Evolutionary conservation across 257 asterid genomes (phyloP).

Genomic region (Primulina tabacum): DNA sequence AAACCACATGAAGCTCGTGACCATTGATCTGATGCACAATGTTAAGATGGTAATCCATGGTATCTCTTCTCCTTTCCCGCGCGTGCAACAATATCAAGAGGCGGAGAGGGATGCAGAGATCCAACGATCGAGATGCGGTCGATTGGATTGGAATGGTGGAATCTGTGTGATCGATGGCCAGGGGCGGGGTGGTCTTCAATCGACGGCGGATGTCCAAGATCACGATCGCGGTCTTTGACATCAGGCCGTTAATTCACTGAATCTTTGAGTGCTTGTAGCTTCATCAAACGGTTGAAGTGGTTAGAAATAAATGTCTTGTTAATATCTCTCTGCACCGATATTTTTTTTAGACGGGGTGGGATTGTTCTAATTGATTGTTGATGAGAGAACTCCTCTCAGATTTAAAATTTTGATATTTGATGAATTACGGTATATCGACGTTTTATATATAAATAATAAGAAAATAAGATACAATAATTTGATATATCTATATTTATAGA

Average conservation of each 20-base stretch:
- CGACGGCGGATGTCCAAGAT: slow-evolving; percentile 35
- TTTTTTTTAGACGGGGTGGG: no score
- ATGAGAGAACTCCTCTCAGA: no score
- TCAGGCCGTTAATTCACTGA: background rate
- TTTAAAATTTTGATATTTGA: no score
- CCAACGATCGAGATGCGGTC: slow-evolving; percentile 38
- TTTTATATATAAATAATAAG: no score
- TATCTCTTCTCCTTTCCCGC: slow-evolving; percentile 56
- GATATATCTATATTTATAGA: no score
- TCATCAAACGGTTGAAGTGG: background rate
- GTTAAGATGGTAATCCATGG: slow-evolving; percentile 57
- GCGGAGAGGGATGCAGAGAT: slow-evolving; percentile 19
- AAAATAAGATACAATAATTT: no score
- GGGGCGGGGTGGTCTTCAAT: slow-evolving; percentile 22
- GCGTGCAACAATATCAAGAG: slow-evolving; percentile 30
- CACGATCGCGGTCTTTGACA: slow-evolving; percentile 39
- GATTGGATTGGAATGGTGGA: slow-evolving; percentile 41
- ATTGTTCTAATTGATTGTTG: no score
- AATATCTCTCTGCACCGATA: no score
- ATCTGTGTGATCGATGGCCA: slow-evolving; percentile 26
- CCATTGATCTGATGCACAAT: slow-evolving; percentile 61
- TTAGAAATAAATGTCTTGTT: slow-evolving; percentile 1
- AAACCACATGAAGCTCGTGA: slow-evolving; percentile 48
- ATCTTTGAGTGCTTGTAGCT: background rate
- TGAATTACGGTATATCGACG: no score